phyloP scores from a whole-genome alignment of 1,139 yeast species.

The Scheffersomyces quercinus region DNA sequence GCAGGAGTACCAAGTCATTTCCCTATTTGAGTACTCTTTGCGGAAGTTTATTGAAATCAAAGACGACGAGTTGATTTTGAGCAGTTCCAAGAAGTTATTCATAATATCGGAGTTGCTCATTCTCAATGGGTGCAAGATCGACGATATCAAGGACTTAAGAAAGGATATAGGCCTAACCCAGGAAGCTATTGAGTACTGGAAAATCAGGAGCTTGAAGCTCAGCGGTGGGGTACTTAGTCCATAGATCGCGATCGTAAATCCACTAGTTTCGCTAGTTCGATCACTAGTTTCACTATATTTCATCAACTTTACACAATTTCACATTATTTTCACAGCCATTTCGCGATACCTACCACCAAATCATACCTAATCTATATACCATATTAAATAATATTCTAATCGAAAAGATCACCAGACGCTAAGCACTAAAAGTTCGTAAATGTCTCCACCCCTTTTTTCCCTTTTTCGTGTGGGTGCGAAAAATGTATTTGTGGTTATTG shows the following conservation, averaged over 20 bases:
- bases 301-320: no score
- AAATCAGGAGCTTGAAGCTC: constrained; percentile 34
- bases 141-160: constrained; percentile 22
- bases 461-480: no score
- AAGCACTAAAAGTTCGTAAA: no score
- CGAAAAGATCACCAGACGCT: no score
- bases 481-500: no score
- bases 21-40: constrained; percentile 63
- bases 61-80: constrained; percentile 9
- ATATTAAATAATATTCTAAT: no score
- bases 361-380: no score
- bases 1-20: constrained; percentile 27
- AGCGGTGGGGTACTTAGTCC: constrained; percentile 12
- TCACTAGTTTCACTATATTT: background rate
- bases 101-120: constrained; percentile 74
- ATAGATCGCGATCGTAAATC: background rate
- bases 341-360: no score
- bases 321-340: no score
- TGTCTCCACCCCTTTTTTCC: no score
- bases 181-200: constrained; percentile 58
- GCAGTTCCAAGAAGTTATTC: constrained; percentile 38
- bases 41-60: constrained; percentile 44
- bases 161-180: constrained; percentile 35
- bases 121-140: constrained; percentile 60
- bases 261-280: background rate